These are phyloP conservation scores for Anisodus tanguticus DNA, from an alignment of 257 asterid genomes.

Conservation along the genomic window DNA sequence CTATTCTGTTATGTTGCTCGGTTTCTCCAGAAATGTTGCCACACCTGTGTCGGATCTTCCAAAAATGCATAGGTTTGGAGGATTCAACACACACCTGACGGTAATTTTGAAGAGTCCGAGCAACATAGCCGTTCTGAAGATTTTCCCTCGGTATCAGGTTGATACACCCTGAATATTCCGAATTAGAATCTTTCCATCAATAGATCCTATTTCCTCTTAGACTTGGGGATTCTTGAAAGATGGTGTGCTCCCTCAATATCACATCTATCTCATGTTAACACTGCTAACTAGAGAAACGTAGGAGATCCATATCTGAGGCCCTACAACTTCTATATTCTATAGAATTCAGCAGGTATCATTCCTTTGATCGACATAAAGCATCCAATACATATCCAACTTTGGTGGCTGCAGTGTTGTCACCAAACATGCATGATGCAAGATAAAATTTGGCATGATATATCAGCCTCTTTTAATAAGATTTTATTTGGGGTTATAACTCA, in stretches of 20 bases:
- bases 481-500: conserved; percentile 65
- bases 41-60: too few relatives aligned
- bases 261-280: neutral
- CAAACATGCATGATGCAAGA: conserved; percentile 59
- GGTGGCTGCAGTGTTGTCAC: conserved; percentile 49
- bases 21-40: too few relatives aligned
- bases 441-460: conserved; percentile 50
- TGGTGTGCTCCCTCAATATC: neutral
- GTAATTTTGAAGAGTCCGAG: too few relatives aligned
- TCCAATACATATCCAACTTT: conserved; percentile 39
- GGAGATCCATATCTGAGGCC: neutral
- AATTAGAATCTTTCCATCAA: neutral
- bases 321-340: neutral
- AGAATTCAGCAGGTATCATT: neutral
- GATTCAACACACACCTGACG: too few relatives aligned
- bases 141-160: neutral
- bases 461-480: conserved; percentile 55
- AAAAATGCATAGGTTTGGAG: too few relatives aligned
- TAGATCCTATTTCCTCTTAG: neutral
- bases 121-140: neutral
- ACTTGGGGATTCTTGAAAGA: neutral
- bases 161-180: neutral
- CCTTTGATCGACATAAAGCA: conserved; percentile 38
- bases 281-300: neutral
- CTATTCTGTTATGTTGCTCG: neutral